Percentiles rank a stretch among this genome's conserved stretches.
Conservation (phyloP, 495 filamentous ascomycete genomes). For the Aspergillus kassunensis region DNA sequence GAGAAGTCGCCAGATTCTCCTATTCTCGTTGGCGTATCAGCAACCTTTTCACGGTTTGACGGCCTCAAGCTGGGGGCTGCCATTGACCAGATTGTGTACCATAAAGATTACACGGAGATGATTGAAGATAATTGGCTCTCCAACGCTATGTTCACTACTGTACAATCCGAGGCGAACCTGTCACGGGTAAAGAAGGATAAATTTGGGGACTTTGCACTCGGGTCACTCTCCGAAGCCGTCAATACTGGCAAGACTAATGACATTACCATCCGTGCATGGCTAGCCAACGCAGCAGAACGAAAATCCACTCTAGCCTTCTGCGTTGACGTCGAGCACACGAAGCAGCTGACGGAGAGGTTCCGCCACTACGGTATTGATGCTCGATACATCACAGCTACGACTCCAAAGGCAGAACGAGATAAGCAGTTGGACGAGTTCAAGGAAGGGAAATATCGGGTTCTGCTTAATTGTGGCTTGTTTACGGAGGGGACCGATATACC, state of each 20-base stretch:
- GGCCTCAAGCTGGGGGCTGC: constrained; percentile 82
- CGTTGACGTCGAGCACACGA: constrained; percentile 79
- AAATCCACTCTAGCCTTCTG: constrained; percentile 93
- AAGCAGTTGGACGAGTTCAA: constrained; percentile 71
- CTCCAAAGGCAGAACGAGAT: constrained; percentile 57
- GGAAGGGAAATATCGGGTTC: constrained; percentile 71
- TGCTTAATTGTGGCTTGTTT: constrained; percentile 94
- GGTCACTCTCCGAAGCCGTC: constrained; percentile 69
- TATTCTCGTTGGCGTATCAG: constrained; percentile 84
- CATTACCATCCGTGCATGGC: constrained; percentile 79
- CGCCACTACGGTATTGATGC: constrained; percentile 77
- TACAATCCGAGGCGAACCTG: constrained; percentile 74
- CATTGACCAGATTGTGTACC: constrained; percentile 95
- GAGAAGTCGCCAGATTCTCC: constrained; percentile 52
- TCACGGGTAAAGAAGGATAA: constrained; percentile 58
- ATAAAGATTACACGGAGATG: constrained; percentile 97
- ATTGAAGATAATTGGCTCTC: constrained; percentile 83
- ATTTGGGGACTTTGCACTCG: constrained; percentile 74
- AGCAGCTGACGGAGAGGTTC: constrained; percentile 67
- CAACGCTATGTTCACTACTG: constrained; percentile 88
- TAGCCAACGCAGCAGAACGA: constrained; percentile 63
- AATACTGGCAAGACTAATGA: constrained; percentile 77
- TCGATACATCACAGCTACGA: constrained; percentile 76
- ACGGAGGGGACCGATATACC: constrained; percentile 97
- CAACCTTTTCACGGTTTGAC: constrained; percentile 86